A percentile compares a stretch with the other conserved stretches of the same genome.
These are phyloP conservation scores for Fereydounia khargensis DNA, from an alignment of 1,284 basidiomycete species.

Conservation along the genomic window DNA sequence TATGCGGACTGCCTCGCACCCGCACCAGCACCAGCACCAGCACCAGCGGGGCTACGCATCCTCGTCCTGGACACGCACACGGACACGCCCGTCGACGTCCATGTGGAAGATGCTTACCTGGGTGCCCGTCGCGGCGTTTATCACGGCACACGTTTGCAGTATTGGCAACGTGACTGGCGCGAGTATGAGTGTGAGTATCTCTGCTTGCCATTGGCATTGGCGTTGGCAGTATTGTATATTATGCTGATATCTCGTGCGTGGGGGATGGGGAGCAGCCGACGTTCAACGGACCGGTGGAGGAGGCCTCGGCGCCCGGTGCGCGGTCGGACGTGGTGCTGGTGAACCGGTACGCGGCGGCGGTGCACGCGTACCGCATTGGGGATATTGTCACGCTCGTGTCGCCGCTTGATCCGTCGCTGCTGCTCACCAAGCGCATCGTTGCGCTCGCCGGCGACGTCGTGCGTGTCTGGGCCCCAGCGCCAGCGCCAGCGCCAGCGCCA, in stretches of 20 bases:
- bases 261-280: too few species aligned
- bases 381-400: constrained; percentile 63
- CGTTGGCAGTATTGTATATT: not conserved
- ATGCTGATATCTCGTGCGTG: too few species aligned
- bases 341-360: constrained; percentile 58
- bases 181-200: constrained; percentile 36
- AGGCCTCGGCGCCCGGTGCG: constrained; percentile 56
- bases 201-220: too few species aligned
- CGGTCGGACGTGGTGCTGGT: constrained; percentile 62
- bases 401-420: constrained; percentile 59
- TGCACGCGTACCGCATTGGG: constrained; percentile 58
- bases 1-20: not conserved
- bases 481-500: too few species aligned
- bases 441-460: constrained; percentile 63
- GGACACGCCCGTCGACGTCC: not conserved
- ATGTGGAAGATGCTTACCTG: constrained; percentile 55
- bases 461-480: constrained; percentile 45
- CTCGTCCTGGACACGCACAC: not conserved
- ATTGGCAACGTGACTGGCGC: constrained; percentile 60
- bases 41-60: too few species aligned
- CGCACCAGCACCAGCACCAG: not conserved
- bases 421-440: constrained; percentile 63
- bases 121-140: constrained; percentile 61
- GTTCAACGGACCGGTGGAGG: constrained; percentile 15
- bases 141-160: constrained; percentile 60